Evolutionary conservation across 2,329 filamentous ascomycete species (phyloP), one percentile per base, ranked within the genome.

Genomic region (Cladobotryum protrusum): DNA sequence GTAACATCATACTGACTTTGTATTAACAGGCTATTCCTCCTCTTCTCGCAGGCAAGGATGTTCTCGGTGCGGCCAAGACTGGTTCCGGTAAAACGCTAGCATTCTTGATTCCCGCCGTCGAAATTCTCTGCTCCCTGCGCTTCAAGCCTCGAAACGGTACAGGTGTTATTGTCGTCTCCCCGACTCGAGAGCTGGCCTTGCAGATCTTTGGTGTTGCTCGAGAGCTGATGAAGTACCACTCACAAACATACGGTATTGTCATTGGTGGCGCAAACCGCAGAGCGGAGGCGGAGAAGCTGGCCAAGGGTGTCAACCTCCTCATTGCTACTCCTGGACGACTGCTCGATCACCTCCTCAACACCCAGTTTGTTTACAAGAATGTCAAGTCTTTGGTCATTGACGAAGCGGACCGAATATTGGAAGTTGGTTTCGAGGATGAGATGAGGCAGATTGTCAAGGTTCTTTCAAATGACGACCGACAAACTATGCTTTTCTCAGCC

Each of bases 361-460:
- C 93, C 0, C 43, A 46, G 33, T 97, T 97, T 57, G 75, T 84
- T 37, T 96, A 89, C 79, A 95, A 95, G 77, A 96, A 96, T 69
- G 72, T 96, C 60, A 90, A 91, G 68, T 87, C 89, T 1, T 77
- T 99, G 34, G 82, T 99, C 58, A 96, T 97, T 58, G 93, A 99
- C 61, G 93, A 99, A 72, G 93, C 93, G 15, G 93, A 99, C 67
- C 85, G 93, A 43, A 96, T 99, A 55, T 75, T 99, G 41, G 93
- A 99, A 72, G 89, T 96, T 55, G 92, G 93, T 61, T 99, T 99
- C 76, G 93, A 99, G 69, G 93, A 97, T 63, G 93, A 99, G 72
- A 96, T 99, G 87, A 81, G 89, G 56, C 86, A 95, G 67, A 96
- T 99, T 59, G 85, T 97, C 69, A 95, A 95, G 76, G 93, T 97